A percentile compares a stretch with the other conserved stretches of the same genome.
Conservation (phyloP, 139 green algal genomes). For the Desmodesmus armatus region DNA sequence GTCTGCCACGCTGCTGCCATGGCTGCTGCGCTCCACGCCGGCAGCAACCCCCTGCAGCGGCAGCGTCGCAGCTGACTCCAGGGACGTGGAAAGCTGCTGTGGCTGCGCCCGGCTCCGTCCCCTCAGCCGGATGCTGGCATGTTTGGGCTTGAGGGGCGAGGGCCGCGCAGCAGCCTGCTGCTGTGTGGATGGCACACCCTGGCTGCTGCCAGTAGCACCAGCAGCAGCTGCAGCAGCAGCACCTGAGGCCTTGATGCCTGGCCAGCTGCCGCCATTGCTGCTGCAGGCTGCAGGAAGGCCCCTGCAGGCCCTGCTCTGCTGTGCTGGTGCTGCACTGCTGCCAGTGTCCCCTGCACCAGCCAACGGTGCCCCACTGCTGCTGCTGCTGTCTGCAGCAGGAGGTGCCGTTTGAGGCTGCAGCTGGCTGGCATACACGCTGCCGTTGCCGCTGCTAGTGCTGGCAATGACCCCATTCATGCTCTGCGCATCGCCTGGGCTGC, state of each 20-base stretch:
- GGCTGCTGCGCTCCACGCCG: not conserved
- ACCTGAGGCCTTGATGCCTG: not conserved
- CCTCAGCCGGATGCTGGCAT: not conserved
- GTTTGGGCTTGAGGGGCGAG: constrained; percentile 3
- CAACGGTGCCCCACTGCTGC: too few relatives aligned
- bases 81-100: constrained; percentile 12
- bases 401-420: too few relatives aligned
- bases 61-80: constrained; percentile 24
- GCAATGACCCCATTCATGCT: too few relatives aligned
- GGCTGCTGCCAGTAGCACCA: not conserved
- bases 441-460: too few relatives aligned
- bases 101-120: constrained; percentile 1
- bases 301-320: too few relatives aligned
- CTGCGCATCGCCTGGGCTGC: too few relatives aligned
- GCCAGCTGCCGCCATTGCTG: constrained; percentile 40
- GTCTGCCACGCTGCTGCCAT: constrained; percentile 9
- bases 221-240: not conserved
- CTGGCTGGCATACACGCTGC: too few relatives aligned
- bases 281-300: too few relatives aligned
- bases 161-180: not conserved
- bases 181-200: not conserved
- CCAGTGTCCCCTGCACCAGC: too few relatives aligned
- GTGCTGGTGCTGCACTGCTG: not conserved
- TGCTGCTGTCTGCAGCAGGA: too few relatives aligned
- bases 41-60: not conserved